Base-by-base conservation (phyloP, 2,329 filamentous ascomycete species). In the Diaporthe australafricana region DNA sequence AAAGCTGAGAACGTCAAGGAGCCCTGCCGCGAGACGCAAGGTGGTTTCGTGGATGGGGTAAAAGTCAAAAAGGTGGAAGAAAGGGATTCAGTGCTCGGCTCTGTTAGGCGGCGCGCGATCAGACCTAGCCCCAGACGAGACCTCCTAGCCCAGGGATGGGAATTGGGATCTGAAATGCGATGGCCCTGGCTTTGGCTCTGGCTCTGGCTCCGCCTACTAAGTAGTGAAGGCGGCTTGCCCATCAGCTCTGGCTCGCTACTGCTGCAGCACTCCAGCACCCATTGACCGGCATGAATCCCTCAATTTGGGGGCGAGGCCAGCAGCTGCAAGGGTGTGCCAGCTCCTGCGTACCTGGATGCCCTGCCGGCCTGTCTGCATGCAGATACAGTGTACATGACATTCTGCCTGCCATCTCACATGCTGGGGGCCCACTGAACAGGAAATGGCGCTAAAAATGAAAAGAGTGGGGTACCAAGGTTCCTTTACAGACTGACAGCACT, bases 1-100 rank as follows among this genome's bases (percentile, higher is more conserved):
- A 57, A 60, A 60, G 53, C 40, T 69, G 42, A 69, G 67, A 69
- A 42, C 7, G 67, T 38, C 45, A 38, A 65, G 60, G 27, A 65
- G 60, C 60, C 45, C 45, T 65, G 60, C 60, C 60, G 60, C 60
- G 35, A 38, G 45, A 48, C 30, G 60, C 45, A 65, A 65, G 60
- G 60, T 50, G 60, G 60, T 65, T 65, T 65, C 60, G 60, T 50
- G 45, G 45, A 65, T 65, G 60, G 60, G 60, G 60, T 65, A 65
- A 65, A 65, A 65, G 60, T 65, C 60, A 65, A 65, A 50, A 65
- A 65, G 60, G 60, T 65, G 45, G 60, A 65, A 65, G 60, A 65
- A 65, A 65, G 60, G 60, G 60, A 65, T 50, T 20, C 60, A 65
- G 45, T 65, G 60, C 60, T 50, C 45, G 60, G 60, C 45, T 65